These are phyloP conservation scores for Saitozyma podzolica DNA, from an alignment of 768 basidiomycete species.

Conservation along the genomic window DNA sequence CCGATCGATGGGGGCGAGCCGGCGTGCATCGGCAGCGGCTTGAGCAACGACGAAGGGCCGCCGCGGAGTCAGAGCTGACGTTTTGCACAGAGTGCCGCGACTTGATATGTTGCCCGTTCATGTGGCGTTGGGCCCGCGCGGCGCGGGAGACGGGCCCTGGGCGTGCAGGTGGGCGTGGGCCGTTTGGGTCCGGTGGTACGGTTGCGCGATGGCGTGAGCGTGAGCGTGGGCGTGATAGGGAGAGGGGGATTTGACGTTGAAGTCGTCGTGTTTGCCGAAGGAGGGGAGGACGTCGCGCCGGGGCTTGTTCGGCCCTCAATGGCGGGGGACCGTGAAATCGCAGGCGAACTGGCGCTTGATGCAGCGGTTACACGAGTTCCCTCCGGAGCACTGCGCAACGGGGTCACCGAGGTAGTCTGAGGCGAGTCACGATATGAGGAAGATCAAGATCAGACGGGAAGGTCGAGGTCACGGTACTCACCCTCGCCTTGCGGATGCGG, in stretches of 20 bases:
- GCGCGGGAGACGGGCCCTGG: no score
- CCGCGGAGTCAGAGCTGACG: no score
- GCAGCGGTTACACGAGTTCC: constrained; percentile 42
- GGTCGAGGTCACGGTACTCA: constrained; percentile 19
- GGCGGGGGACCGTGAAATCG: constrained; percentile 11
- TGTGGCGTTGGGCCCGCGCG: no score
- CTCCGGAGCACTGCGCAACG: constrained; percentile 42
- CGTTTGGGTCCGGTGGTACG: no score
- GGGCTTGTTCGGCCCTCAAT: background rate
- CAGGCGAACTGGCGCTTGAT: constrained; percentile 10
- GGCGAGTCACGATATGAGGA: background rate
- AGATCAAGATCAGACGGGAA: background rate
- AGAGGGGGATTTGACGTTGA: background rate
- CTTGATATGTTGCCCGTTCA: no score
- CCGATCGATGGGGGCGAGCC: no score
- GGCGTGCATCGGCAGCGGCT: no score
- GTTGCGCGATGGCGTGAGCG: background rate
- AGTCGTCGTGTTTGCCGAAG: background rate
- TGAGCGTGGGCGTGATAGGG: background rate
- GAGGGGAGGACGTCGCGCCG: background rate
- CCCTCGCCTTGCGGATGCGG: constrained; percentile 48
- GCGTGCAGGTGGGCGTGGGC: no score
- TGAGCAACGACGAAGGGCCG: no score
- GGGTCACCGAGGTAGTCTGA: background rate
- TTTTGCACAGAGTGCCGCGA: no score